Base-by-base conservation (phyloP, 129 eudicot genomes). In the Apium graveolens region DNA sequence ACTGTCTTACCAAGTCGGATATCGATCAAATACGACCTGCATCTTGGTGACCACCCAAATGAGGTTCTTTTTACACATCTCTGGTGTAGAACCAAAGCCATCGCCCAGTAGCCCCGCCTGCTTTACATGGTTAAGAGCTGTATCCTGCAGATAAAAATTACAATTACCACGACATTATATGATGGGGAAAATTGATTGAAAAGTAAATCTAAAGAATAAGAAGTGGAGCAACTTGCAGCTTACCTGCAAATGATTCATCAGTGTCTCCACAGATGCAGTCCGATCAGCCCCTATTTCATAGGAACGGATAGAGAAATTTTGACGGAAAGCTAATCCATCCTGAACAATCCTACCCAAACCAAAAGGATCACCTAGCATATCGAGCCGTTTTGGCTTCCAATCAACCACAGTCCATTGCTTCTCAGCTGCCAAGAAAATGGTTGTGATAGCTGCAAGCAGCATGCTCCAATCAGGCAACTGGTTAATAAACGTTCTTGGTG, bases 391-490 rank as follows among this genome's bases (percentile, higher is more conserved):
- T 0, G 97, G 93, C 81, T 91, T 95, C 98, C 97, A 95, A 80
- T 95, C 97, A 78, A 91, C 87, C 96, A 90, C 88, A 94, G 90
- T 95, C 98, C 98, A 91, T 76, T 95, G 98, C 85, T 95, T 95
- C 86, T 95, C 98, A 11, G 98, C 98, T 69, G 98, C 98, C 83
- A 95, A 86, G 78, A 95, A 95, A 45, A 91, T 82, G 4, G 98
- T 95, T 1, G 97, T 91, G 69, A 95, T 95, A 55, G 98, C 97
- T 82, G 98, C 98, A 86, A 95, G 97, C 65, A 95, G 96, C 97
- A 91, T 88, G 81, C 98, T 91, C 97, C 96, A 95, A 82, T 95
- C 98, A 7, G 97, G 97, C 78, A 95, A 82, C 46, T 92, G 96
- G 82, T 92, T 91, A 79, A 95, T 91, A 79, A 95, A 92, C 18